phyloP scores from a whole-genome alignment of 169 alveolate genomes.

The Plasmodium inui region DNA sequence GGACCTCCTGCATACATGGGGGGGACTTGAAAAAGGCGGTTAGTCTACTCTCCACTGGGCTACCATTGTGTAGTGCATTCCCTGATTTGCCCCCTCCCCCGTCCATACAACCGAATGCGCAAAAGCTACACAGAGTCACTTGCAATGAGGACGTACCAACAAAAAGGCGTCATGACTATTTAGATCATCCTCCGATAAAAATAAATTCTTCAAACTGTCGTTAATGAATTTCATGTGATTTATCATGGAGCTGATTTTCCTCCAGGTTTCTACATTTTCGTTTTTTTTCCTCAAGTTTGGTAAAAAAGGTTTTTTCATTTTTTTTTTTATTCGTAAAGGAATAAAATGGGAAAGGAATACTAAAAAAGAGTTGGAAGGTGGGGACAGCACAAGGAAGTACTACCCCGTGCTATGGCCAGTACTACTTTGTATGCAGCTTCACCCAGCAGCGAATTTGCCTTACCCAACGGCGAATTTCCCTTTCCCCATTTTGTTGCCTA shows the following conservation, averaged over 20 bases:
- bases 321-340: background rate
- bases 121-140: background rate
- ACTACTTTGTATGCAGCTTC: background rate
- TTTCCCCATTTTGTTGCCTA: background rate
- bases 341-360: background rate
- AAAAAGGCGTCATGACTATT: conserved; percentile 60
- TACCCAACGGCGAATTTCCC: no score
- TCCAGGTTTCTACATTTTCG: conserved; percentile 37
- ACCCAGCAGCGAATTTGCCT: background rate
- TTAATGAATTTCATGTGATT: conserved; percentile 61
- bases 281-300: conserved; percentile 19
- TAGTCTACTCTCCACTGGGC: background rate
- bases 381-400: background rate
- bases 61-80: background rate
- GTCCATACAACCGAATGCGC: background rate
- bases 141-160: conserved; percentile 24
- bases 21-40: background rate
- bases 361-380: background rate
- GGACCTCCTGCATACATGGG: background rate
- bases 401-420: background rate
- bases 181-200: conserved; percentile 17
- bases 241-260: conserved; percentile 59
- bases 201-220: conserved; percentile 44
- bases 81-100: background rate
- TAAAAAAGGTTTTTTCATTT: conserved; percentile 32